phyloP scores from a whole-genome alignment of 139 green algal species.

The Pseudopediastrum boryanum region DNA sequence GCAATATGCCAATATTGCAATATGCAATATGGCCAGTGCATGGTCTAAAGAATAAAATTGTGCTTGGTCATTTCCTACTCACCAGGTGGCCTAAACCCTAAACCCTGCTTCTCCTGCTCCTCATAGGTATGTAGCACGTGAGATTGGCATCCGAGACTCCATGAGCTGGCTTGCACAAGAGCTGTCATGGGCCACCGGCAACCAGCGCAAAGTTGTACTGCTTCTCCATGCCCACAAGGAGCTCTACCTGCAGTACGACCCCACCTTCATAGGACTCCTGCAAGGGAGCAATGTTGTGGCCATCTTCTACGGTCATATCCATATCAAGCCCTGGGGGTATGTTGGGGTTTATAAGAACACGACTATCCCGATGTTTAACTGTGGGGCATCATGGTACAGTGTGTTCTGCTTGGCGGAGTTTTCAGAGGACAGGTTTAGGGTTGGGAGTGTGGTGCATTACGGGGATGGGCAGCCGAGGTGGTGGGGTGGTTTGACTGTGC shows the following conservation, averaged over 20 bases:
- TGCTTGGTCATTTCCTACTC: too few species aligned
- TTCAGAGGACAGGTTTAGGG: slow-evolving; percentile 16
- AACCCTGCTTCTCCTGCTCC: too few species aligned
- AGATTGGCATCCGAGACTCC: background rate
- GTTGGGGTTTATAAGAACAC: slow-evolving; percentile 27
- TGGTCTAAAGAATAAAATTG: too few species aligned
- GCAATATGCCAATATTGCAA: too few species aligned
- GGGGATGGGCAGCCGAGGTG: background rate
- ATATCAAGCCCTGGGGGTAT: slow-evolving; percentile 39
- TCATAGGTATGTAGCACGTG: background rate
- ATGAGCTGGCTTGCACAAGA: slow-evolving; percentile 33
- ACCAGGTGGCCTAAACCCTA: too few species aligned
- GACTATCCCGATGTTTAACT: slow-evolving; percentile 42
- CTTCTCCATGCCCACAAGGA: slow-evolving; percentile 34
- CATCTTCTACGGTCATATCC: slow-evolving; percentile 41
- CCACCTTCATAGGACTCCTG: slow-evolving; percentile 19
- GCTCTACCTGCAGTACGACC: slow-evolving; percentile 19
- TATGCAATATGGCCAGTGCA: too few species aligned
- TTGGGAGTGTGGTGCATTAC: slow-evolving; percentile 34
- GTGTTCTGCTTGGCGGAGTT: slow-evolving; percentile 41
- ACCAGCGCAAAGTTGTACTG: slow-evolving; percentile 30
- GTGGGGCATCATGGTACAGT: slow-evolving; percentile 36
- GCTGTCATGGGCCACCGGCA: slow-evolving; percentile 25
- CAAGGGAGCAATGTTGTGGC: slow-evolving; percentile 26
- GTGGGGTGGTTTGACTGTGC: slow-evolving; percentile 35